A percentile compares a stretch with the other conserved stretches of the same genome.
These are phyloP conservation scores for Collybia sordida DNA, from an alignment of 768 basidiomycete genomes.

Conservation along the genomic window DNA sequence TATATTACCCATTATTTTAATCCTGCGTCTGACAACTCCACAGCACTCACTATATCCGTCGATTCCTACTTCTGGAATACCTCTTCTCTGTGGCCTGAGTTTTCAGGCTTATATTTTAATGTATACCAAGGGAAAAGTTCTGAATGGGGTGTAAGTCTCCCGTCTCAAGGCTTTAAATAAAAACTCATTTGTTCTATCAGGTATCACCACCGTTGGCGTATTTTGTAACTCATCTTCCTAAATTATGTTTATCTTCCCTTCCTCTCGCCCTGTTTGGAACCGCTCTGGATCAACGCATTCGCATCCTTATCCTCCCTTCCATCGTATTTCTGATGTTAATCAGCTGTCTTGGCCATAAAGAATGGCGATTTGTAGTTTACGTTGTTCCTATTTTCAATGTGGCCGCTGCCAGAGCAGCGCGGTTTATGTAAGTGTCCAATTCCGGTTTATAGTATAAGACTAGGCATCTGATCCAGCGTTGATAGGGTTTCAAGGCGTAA, in stretches of 20 bases:
- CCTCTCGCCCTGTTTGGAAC: constrained; percentile 61
- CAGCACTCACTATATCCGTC: constrained; percentile 60
- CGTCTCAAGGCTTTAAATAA: background rate
- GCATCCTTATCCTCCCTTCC: constrained; percentile 50
- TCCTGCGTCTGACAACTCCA: background rate
- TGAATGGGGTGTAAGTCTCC: constrained; percentile 84
- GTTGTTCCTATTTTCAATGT: constrained; percentile 80
- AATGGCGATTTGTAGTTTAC: constrained; percentile 96
- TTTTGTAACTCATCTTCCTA: constrained; percentile 68
- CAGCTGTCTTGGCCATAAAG: constrained; percentile 87
- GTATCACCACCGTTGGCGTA: constrained; percentile 71
- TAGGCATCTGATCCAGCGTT: no score
- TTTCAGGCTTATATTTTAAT: constrained; percentile 79
- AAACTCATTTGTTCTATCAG: constrained; percentile 32
- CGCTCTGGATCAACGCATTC: constrained; percentile 45
- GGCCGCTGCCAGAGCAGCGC: constrained; percentile 66
- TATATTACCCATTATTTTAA: background rate
- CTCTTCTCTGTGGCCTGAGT: constrained; percentile 84
- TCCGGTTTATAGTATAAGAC: background rate
- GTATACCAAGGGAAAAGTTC: constrained; percentile 81
- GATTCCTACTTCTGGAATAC: constrained; percentile 88
- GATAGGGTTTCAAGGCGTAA: constrained; percentile 50
- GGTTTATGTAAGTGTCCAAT: constrained; percentile 54
- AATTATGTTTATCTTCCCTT: constrained; percentile 64
- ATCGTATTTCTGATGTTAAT: constrained; percentile 58